Conservation (phyloP, 345 rosid species). For the Schrenkiella parvula region DNA sequence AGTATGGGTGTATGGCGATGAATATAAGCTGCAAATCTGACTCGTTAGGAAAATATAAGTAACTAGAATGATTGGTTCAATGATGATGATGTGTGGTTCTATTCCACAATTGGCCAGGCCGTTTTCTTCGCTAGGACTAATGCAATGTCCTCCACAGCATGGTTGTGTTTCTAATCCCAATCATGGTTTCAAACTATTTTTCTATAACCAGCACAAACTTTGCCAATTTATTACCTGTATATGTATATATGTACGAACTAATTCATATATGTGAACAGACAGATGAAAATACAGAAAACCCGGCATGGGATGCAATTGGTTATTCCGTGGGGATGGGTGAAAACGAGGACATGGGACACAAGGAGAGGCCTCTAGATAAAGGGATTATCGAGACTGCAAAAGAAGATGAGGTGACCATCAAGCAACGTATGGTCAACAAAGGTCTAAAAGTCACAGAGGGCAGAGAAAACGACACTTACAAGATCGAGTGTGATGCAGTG, state of each 20-base stretch:
- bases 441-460: constrained; percentile 51
- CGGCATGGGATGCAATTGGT: constrained; percentile 69
- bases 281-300: constrained; percentile 48
- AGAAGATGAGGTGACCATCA: constrained; percentile 40
- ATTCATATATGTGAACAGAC: constrained; percentile 34
- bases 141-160: background rate
- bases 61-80: background rate
- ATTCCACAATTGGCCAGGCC: background rate
- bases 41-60: background rate
- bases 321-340: constrained; percentile 36
- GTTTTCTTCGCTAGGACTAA: background rate
- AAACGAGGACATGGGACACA: constrained; percentile 14
- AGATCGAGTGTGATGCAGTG: constrained; percentile 59
- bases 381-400: constrained; percentile 49
- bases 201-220: background rate
- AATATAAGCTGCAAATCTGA: background rate
- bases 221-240: background rate
- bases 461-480: constrained; percentile 30
- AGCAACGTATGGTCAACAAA: constrained; percentile 40
- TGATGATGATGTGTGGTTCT: background rate
- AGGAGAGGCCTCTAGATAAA: constrained; percentile 51
- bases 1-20: background rate
- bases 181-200: background rate
- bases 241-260: background rate
- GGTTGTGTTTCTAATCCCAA: background rate